phyloP scores from a whole-genome alignment of 1,139 yeast genomes.

The Scheffersomyces quercinus region DNA sequence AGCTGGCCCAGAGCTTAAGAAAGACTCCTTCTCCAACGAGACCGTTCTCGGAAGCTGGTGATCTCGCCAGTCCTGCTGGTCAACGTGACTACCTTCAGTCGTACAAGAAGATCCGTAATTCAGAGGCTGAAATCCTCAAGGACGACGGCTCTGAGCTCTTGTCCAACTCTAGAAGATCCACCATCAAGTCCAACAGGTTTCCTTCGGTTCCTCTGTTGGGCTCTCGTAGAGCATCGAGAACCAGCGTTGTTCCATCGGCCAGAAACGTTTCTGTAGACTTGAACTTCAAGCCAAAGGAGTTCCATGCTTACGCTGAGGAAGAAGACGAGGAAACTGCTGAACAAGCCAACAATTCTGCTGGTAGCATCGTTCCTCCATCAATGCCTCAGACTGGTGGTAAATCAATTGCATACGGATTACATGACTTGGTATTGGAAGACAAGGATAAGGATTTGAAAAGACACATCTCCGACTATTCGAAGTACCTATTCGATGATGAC shows the following conservation, averaged over 20 bases:
- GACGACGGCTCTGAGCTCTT: constrained; percentile 23
- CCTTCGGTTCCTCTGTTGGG: constrained; percentile 37
- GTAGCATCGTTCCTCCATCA: too few species aligned
- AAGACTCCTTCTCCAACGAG: not conserved
- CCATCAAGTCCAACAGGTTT: constrained; percentile 37
- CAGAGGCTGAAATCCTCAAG: constrained; percentile 2
- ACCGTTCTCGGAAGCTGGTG: not conserved
- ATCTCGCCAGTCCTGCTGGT: not conserved
- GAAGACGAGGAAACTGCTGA: constrained; percentile 6
- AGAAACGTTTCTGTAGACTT: constrained; percentile 28
- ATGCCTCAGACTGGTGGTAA: constrained; percentile 1
- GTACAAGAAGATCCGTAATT: constrained; percentile 2
- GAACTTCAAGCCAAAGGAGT: constrained; percentile 25
- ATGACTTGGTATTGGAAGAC: constrained; percentile 14
- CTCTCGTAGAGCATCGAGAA: constrained; percentile 4
- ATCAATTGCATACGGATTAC: constrained; percentile 14
- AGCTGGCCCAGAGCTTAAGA: not conserved
- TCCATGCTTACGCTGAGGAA: constrained; percentile 11
- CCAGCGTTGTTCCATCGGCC: constrained; percentile 1
- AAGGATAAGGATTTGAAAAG: constrained; percentile 12
- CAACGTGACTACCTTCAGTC: constrained; percentile 5
- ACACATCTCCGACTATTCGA: constrained; percentile 38
- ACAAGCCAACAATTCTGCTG: too few species aligned
- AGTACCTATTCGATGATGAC: constrained; percentile 31
- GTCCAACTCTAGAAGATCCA: constrained; percentile 32